Conservation (phyloP, 177 flowering plant species). For the Vitis hybrid region DNA sequence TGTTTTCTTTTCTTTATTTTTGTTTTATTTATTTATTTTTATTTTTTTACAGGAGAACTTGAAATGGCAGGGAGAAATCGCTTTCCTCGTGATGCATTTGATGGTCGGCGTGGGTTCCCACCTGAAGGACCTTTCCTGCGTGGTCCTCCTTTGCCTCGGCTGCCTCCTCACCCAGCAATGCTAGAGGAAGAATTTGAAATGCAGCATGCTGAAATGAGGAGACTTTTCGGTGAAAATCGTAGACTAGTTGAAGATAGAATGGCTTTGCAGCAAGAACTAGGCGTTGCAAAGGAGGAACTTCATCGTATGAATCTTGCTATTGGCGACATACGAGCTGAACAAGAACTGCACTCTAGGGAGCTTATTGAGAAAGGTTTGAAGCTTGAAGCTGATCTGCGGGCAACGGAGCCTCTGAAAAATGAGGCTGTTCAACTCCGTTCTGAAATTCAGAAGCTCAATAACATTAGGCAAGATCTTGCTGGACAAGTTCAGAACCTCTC, state of each 20-base stretch:
- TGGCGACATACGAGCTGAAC: slow-evolving; percentile 65
- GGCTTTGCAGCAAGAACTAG: slow-evolving; percentile 65
- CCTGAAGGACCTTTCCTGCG: slow-evolving; percentile 52
- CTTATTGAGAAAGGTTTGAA: slow-evolving; percentile 77
- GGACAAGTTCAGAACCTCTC: slow-evolving; percentile 61
- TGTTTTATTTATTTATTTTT: not conserved
- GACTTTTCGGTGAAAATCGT: slow-evolving; percentile 72
- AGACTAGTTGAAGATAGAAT: slow-evolving; percentile 75
- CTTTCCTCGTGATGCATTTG: slow-evolving; percentile 50
- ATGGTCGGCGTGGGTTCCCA: slow-evolving; percentile 61
- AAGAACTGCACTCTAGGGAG: slow-evolving; percentile 73
- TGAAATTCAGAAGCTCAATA: slow-evolving; percentile 69
- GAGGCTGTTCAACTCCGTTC: slow-evolving; percentile 64
- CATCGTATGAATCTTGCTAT: slow-evolving; percentile 68
- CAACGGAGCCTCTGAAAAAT: slow-evolving; percentile 66
- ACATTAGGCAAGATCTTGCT: slow-evolving; percentile 55
- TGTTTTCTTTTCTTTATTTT: not conserved
- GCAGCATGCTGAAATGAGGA: slow-evolving; percentile 66
- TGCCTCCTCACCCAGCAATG: slow-evolving; percentile 72
- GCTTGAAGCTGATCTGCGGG: slow-evolving; percentile 85
- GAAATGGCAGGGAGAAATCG: slow-evolving; percentile 83
- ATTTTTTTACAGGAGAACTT: slow-evolving; percentile 17
- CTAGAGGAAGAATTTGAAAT: slow-evolving; percentile 87
- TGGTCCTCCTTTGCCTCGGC: slow-evolving; percentile 58
- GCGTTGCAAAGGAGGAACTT: slow-evolving; percentile 77